Evolutionary conservation across 2,329 filamentous ascomycete species (phyloP), one percentile per base, ranked within the genome.

Genomic region (Aspergillus ruber): DNA sequence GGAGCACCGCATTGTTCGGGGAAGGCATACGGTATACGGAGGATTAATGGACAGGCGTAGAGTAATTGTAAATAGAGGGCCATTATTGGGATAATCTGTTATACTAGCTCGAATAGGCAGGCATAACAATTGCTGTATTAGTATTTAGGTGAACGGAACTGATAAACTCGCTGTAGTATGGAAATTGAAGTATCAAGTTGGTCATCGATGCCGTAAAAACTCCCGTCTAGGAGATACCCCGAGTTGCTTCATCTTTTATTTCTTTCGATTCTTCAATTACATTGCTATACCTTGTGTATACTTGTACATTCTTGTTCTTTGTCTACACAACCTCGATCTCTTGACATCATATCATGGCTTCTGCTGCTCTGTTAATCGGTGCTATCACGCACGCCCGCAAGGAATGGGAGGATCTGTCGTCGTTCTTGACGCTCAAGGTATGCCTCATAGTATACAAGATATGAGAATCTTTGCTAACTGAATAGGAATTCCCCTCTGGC

Each of bases 401-500:
- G 46, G 69, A 74, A 53, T 74, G 71, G 71, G 60, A 71, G 51
- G 60, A 59, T 18, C 58, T 73, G 8, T 65, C 69, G 7, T 70
- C 67, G 1, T 57, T 70, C 18, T 59, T 70, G 48, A 68, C 56
- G 1, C 63, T 74, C 41, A 72, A 74, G 62, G 70, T 71, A 52
- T 21, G 7, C 20, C 13, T 13, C 36, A 4, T 6, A 9, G 3
- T 25, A 36, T 15, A 7, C 17, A 10, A 41, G 10, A 41, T 33
- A 9, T 27, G 13, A 17, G n/a, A 9, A n/a, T n/a, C 2, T 5
- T 21, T 15, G 10, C 1, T 29, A 13, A 15, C 20, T 44, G 13
- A 46, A 27, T 43, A 79, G 72, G 77, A 81, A 65, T 82, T 79
- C 58, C 70, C 72, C 32, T 60, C 62, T 17, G 80, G 79, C 46